These are phyloP conservation scores for Kalanchoe fedtschenkoi DNA, from an alignment of 164 flowering plant species.

Conservation along the genomic window DNA sequence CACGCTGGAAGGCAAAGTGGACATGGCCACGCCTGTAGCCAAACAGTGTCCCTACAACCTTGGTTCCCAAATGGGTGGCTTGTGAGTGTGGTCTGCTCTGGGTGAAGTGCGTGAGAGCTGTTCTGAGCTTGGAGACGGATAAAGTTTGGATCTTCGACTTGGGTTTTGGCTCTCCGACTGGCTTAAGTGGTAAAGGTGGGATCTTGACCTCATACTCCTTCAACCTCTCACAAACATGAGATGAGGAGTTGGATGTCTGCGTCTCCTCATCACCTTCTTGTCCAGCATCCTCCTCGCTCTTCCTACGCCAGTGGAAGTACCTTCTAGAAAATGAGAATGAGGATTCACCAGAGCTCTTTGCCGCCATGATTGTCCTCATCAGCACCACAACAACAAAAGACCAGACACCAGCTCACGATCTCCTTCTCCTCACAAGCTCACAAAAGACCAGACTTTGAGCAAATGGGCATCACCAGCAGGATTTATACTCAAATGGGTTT, in stretches of 20 bases:
- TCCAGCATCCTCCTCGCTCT: constrained; percentile 18
- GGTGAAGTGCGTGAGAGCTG: constrained; percentile 26
- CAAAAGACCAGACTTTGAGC: not conserved
- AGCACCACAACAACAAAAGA: not conserved
- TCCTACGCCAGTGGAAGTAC: constrained; percentile 34
- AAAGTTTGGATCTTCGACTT: not conserved
- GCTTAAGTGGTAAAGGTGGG: not conserved
- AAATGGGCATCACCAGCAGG: constrained; percentile 1
- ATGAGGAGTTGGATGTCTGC: constrained; percentile 28
- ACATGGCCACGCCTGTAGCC: constrained; percentile 83
- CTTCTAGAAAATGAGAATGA: constrained; percentile 86
- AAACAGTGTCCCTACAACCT: constrained; percentile 70
- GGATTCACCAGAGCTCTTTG: constrained; percentile 13
- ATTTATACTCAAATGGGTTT: not conserved
- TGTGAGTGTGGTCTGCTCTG: constrained; percentile 17
- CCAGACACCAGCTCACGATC: not conserved
- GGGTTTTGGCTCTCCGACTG: not conserved
- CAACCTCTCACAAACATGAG: constrained; percentile 11
- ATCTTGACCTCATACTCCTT: not conserved
- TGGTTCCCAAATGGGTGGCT: constrained; percentile 17
- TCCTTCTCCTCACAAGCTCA: no score
- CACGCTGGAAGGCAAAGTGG: constrained; percentile 70
- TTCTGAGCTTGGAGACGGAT: constrained; percentile 35
- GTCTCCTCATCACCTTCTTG: constrained; percentile 30
- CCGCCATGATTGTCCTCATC: constrained; percentile 6